Evolutionary conservation across 2,329 filamentous ascomycete species (phyloP).

Genomic region (Colletotrichum falcatum): DNA sequence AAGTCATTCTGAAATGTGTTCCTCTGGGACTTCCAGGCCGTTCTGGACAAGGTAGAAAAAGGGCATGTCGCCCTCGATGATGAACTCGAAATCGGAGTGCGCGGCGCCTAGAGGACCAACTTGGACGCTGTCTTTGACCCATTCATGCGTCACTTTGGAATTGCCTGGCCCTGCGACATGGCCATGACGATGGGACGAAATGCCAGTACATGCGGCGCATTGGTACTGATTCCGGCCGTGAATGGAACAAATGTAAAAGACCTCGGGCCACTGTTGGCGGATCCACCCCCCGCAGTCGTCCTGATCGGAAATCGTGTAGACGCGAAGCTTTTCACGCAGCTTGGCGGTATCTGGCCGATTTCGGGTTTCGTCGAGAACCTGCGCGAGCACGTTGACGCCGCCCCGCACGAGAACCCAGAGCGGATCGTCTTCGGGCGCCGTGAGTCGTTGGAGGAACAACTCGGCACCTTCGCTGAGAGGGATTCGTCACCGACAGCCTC

Average conservation of each 20-base stretch:
- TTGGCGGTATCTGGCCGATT: constrained; percentile 48
- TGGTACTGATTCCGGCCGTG: constrained; percentile 69
- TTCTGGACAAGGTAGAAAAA: constrained; percentile 63
- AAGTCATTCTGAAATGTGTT: constrained; percentile 57
- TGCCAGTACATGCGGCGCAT: constrained; percentile 67
- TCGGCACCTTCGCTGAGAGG: constrained; percentile 54
- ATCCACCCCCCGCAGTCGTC: constrained; percentile 70
- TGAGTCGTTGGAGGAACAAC: constrained; percentile 53
- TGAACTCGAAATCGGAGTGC: constrained; percentile 62
- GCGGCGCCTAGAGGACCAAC: constrained; percentile 56
- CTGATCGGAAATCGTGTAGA: constrained; percentile 70
- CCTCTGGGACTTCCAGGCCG: constrained; percentile 58
- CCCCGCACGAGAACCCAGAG: constrained; percentile 67
- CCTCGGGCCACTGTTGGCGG: constrained; percentile 62
- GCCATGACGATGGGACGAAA: constrained; percentile 57
- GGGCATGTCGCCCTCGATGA: constrained; percentile 66
- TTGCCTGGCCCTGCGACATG: constrained; percentile 60
- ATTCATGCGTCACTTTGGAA: constrained; percentile 60
- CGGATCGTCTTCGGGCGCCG: constrained; percentile 49
- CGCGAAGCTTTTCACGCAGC: constrained; percentile 57
- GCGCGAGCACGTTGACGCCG: constrained; percentile 64
- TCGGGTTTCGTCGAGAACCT: constrained; percentile 57
- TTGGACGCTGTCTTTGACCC: constrained; percentile 66
- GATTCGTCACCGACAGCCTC: constrained; percentile 48
- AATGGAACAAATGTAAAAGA: constrained; percentile 67